Percentiles rank a stretch among this genome's conserved stretches.
Conservation (phyloP, 2,329 filamentous ascomycete species). For the Arthrobotrys megalospora region DNA sequence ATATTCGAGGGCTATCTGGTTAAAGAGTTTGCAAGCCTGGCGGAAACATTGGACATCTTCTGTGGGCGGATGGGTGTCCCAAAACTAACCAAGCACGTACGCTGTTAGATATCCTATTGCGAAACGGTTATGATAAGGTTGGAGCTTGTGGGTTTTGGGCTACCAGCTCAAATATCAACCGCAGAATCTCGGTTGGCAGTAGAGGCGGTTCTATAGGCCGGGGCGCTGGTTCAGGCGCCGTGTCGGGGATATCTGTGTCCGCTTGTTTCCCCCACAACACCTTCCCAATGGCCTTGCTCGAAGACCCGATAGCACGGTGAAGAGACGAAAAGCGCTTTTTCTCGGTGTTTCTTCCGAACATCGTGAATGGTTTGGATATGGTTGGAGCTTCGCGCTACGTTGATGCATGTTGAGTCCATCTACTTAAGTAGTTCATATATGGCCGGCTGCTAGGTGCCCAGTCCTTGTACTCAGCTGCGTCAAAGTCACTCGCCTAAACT, state of each 20-base stretch:
- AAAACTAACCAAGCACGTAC: neutral
- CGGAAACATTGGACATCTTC: slow-evolving; percentile 27
- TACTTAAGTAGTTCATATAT: no score
- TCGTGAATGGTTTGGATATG: neutral
- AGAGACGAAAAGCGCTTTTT: slow-evolving; percentile 15
- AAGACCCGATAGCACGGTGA: neutral
- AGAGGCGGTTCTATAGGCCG: neutral
- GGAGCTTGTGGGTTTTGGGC: no score
- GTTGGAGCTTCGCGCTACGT: neutral
- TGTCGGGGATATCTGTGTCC: neutral
- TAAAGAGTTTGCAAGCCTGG: slow-evolving; percentile 33
- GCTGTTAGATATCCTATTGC: neutral
- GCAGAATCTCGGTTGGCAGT: slow-evolving; percentile 36
- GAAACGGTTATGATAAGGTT: neutral
- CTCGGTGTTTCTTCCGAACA: slow-evolving; percentile 2
- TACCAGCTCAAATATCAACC: slow-evolving; percentile 33
- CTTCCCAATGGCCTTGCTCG: neutral
- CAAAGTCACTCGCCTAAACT: neutral
- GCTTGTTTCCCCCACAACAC: slow-evolving; percentile 4
- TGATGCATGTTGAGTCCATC: neutral
- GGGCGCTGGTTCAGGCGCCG: neutral
- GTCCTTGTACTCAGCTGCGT: neutral
- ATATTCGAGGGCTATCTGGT: slow-evolving; percentile 22
- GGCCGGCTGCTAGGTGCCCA: no score
- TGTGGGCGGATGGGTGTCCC: neutral